phyloP scores from a whole-genome alignment of 257 asterid species.

The Asclepias syriaca region DNA sequence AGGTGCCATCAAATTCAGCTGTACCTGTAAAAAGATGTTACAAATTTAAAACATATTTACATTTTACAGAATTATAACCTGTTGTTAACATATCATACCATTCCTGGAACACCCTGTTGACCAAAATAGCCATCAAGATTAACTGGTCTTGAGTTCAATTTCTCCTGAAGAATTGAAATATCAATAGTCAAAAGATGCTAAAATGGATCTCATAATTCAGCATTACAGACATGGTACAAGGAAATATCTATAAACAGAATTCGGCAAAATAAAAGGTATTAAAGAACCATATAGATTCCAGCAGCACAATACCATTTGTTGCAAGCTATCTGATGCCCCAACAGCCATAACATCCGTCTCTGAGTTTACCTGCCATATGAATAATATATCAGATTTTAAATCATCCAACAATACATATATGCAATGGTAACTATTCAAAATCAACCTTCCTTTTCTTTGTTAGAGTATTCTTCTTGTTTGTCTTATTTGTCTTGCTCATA shows the following conservation, averaged over 20 bases:
- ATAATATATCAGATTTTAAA: constrained; percentile 8
- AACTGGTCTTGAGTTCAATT: constrained; percentile 65
- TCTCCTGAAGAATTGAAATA: constrained; percentile 48
- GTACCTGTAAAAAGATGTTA: constrained; percentile 50
- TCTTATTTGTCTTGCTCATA: constrained; percentile 66
- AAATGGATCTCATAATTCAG: background rate
- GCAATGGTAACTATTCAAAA: constrained; percentile 11
- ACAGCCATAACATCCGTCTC: constrained; percentile 65
- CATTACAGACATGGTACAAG: background rate
- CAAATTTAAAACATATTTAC: constrained; percentile 16
- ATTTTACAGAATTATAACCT: constrained; percentile 7
- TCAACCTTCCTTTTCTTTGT: constrained; percentile 85
- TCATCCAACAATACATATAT: background rate
- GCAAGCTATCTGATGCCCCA: constrained; percentile 68
- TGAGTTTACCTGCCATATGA: constrained; percentile 52
- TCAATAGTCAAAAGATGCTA: constrained; percentile 2
- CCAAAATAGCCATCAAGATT: constrained; percentile 75
- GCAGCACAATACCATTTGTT: constrained; percentile 65
- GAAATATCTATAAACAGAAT: background rate
- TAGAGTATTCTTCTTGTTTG: constrained; percentile 46
- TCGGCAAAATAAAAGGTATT: background rate
- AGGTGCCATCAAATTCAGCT: constrained; percentile 78
- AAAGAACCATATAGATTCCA: constrained; percentile 13
- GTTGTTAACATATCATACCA: constrained; percentile 45
- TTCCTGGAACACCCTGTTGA: constrained; percentile 77